Conservation (phyloP, 148 eudicot genomes). For the Limonium bicolor region DNA sequence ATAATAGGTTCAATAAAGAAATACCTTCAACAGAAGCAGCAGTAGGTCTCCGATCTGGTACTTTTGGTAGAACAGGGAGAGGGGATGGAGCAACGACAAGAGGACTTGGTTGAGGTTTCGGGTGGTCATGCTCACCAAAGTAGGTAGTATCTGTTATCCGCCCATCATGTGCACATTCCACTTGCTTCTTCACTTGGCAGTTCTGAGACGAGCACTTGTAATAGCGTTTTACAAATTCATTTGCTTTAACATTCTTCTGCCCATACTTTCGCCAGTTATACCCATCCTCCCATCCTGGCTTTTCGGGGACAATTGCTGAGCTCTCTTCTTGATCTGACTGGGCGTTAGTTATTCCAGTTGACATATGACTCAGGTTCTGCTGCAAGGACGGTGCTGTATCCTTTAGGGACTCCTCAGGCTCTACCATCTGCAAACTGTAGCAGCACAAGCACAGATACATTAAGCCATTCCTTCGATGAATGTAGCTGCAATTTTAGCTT, state of each 20-base stretch:
- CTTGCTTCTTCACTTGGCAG: slow-evolving; percentile 72
- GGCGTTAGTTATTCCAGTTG: too few species aligned
- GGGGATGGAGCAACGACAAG: slow-evolving; percentile 13
- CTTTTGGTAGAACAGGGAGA: slow-evolving; percentile 20
- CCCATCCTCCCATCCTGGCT: slow-evolving; percentile 76
- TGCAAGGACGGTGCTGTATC: too few species aligned
- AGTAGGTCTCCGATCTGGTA: too few species aligned
- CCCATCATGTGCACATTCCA: slow-evolving; percentile 70
- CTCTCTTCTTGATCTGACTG: too few species aligned
- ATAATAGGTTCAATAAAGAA: slow-evolving; percentile 1
- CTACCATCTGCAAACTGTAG: too few species aligned
- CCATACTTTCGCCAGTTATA: slow-evolving; percentile 98
- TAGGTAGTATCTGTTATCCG: slow-evolving; percentile 53
- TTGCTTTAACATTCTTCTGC: slow-evolving; percentile 83
- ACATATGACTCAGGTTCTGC: too few species aligned
- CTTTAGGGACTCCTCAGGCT: too few species aligned
- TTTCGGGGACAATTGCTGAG: slow-evolving; percentile 31
- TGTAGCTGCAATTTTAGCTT: too few species aligned
- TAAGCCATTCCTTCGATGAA: too few species aligned
- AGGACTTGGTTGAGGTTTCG: slow-evolving; percentile 45
- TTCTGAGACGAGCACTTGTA: slow-evolving; percentile 76
- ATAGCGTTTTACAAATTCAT: slow-evolving; percentile 63
- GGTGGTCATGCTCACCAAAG: slow-evolving; percentile 68
- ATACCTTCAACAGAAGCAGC: slow-evolving; percentile 35
- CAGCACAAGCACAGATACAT: too few species aligned